Percentiles rank a stretch among this genome's conserved stretches.
phyloP scores from a whole-genome alignment of 1,284 basidiomycete genomes.

The Pholiota adiposa region DNA sequence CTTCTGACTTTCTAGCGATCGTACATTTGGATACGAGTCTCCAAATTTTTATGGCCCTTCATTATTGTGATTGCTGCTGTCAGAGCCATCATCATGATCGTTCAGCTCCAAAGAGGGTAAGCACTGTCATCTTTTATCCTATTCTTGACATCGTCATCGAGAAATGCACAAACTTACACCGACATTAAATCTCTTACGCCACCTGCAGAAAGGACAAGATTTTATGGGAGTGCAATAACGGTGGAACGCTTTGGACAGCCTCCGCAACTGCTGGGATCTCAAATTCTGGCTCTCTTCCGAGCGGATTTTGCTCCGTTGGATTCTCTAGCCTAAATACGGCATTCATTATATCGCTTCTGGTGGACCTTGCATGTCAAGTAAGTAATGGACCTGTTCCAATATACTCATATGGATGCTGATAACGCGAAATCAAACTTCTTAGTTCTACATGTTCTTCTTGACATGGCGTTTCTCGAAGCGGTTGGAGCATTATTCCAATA shows the following conservation, averaged over 20 bases:
- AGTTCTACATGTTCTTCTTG: conserved; percentile 78
- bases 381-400: conserved; percentile 26
- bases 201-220: conserved; percentile 66
- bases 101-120: conserved; percentile 71
- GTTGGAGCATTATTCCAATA: conserved; percentile 64
- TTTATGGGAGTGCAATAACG: conserved; percentile 77
- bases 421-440: conserved; percentile 23
- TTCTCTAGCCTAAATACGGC: conserved; percentile 68
- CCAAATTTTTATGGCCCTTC: conserved; percentile 76
- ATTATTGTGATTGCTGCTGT: conserved; percentile 68
- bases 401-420: conserved; percentile 20
- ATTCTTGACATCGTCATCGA: conserved; percentile 16
- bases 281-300: conserved; percentile 49
- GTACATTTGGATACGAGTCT: conserved; percentile 72
- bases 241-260: conserved; percentile 70
- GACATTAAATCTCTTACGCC: conserved; percentile 27
- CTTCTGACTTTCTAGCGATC: conserved; percentile 54
- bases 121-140: conserved; percentile 30
- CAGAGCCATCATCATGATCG: conserved; percentile 76
- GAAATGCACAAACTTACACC: conserved; percentile 14
- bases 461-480: conserved; percentile 73
- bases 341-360: conserved; percentile 68
- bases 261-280: conserved; percentile 45
- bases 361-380: conserved; percentile 75
- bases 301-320: conserved; percentile 65